phyloP scores from a whole-genome alignment of 257 asterid species.

The Solanum sparsipilum region DNA sequence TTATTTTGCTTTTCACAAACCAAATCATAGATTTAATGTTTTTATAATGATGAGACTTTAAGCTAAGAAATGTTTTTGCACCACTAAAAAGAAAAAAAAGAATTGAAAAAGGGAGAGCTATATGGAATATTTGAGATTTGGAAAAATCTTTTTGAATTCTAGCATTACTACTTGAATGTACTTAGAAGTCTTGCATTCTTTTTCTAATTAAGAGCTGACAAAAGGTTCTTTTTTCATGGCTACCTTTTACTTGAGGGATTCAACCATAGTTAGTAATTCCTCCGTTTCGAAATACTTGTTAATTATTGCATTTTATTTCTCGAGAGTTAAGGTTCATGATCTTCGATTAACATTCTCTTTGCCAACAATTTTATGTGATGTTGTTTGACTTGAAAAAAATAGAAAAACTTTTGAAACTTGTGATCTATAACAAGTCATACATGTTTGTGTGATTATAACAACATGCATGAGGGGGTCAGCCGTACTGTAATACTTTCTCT shows the following conservation, averaged over 20 bases:
- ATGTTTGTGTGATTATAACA: neutral
- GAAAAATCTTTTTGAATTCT: neutral
- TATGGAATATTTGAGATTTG: neutral
- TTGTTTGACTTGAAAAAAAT: neutral
- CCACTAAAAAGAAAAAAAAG: neutral
- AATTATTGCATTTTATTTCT: no score
- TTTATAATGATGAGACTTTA: neutral
- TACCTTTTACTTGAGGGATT: neutral
- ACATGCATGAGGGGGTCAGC: neutral
- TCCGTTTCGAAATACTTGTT: no score
- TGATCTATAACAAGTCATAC: neutral
- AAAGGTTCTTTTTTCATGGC: neutral
- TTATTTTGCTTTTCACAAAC: neutral
- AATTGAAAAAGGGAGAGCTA: neutral
- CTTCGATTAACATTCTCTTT: neutral
- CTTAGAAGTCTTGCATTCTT: neutral
- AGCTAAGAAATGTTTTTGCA: neutral
- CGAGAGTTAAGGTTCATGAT: neutral
- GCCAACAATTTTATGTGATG: no score
- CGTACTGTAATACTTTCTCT: neutral
- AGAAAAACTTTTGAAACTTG: no score
- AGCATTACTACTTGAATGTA: neutral
- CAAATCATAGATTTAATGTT: neutral
- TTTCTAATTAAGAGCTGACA: neutral
- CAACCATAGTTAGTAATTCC: neutral